Base-by-base conservation (phyloP, 768 basidiomycete genomes). In the Tubosaeta brunneosetosa region DNA sequence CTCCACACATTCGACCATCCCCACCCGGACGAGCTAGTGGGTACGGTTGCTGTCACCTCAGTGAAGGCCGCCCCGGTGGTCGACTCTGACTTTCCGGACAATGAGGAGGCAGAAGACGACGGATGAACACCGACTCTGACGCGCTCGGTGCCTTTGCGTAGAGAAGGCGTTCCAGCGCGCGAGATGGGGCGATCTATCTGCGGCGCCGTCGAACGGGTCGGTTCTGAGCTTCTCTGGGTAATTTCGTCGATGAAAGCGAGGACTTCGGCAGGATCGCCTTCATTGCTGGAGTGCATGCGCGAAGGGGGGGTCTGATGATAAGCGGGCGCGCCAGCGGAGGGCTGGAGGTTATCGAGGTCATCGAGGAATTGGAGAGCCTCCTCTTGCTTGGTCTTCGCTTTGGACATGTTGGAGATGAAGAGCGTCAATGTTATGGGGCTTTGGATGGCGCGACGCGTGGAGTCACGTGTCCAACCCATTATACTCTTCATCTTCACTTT, bases 221-320 rank as follows among this genome's bases (percentile, higher is more conserved):
- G 86, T 58, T 88, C 89, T 6, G 86, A 78, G 69, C 85, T 88
- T 72, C 92, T 94, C 80, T 91, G 90, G 0, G 90, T 93, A 58
- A 95, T 91, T 71, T 97, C 91, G 67, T 97, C 91, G 38, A 97
- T 82, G 75, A 94, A 95, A 14, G 92, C 93, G 26, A 94, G 82
- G 25, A 90, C 93, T 56, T 91, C 89, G 3, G 86, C 83, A 52
- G 81, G 81, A 59, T 94, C 88, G 31, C 83, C 84, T 56, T 81
- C 80, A 36, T 73, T 75, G 50, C 62, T 60, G 41, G 68, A 52
- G 44, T 65, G 63, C 38, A 51, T 54, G 6, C 56, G 44, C 6
- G 63, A 59, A 51, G 63, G 43, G 14, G 52, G 51, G 46, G 33
- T 55, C 55, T 62, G 61, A 33, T 53, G 60, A 14, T 68, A 52